Conservation (phyloP, 192 early-diverging fungal species). For the Fimicolochytrium jonesii region DNA sequence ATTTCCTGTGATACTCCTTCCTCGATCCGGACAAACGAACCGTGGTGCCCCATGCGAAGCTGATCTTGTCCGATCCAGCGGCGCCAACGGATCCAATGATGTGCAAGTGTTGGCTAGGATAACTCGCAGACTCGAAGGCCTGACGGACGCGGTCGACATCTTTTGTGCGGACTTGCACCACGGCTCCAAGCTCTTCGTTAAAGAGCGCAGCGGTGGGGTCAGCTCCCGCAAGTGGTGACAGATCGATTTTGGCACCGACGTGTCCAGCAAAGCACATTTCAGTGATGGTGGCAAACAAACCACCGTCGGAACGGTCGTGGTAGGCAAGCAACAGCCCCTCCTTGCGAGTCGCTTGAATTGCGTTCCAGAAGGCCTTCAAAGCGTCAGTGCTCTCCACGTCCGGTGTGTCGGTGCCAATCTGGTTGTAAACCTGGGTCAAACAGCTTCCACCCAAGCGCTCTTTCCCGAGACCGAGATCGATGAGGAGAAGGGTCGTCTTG, state of each 20-base stretch:
- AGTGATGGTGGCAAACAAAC: slow-evolving; percentile 81
- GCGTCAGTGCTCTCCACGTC: slow-evolving; percentile 73
- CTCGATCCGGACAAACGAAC: slow-evolving; percentile 57
- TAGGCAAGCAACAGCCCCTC: slow-evolving; percentile 77
- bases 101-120: slow-evolving; percentile 54
- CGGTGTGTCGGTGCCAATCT: slow-evolving; percentile 75
- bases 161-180: slow-evolving; percentile 73
- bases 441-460: slow-evolving; percentile 90
- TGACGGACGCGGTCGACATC: slow-evolving; percentile 52
- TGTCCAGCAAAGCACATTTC: slow-evolving; percentile 99
- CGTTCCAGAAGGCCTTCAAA: slow-evolving; percentile 76
- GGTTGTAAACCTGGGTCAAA: slow-evolving; percentile 89
- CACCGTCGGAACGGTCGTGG: slow-evolving; percentile 99
- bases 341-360: slow-evolving; percentile 54
- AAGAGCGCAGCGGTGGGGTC: slow-evolving; percentile 69
- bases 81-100: slow-evolving; percentile 54
- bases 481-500: slow-evolving; percentile 71
- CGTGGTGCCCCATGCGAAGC: slow-evolving; percentile 36
- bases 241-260: slow-evolving; percentile 71
- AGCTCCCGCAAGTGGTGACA: slow-evolving; percentile 37
- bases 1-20: slow-evolving; percentile 69
- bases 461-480: slow-evolving; percentile 81
- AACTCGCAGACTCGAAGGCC: slow-evolving; percentile 47
- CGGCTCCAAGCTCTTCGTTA: slow-evolving; percentile 97
- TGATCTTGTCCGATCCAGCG: slow-evolving; percentile 36